Base-by-base conservation (phyloP, 73 alveolate species). In the Durusdinium trenchii region DNA sequence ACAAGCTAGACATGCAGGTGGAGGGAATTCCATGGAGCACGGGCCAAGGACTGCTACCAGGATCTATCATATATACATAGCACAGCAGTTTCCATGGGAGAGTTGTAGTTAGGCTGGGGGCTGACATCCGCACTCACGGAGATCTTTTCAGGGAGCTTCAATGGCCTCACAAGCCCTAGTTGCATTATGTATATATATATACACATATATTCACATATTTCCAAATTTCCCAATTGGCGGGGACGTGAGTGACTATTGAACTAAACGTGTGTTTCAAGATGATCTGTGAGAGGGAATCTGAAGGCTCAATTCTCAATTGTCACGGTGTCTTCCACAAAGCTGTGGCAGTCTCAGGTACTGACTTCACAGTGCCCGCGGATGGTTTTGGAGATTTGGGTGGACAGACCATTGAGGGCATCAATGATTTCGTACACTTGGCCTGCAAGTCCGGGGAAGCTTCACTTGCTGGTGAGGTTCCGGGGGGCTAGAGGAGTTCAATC, bases 341-440 rank as follows among this genome's bases (percentile, higher is more conserved):
- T 64, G 78, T 10, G 20, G 78, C 5, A 40, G 18, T 62, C n/a
- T 26, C 30, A 78, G 89, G 89, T 46, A 40, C 2, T 26, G 60
- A 43, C 64, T 10, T 78, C 62, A 32, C 89, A 16, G 46, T 78
- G 30, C 45, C 64, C 38, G 89, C 89, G 14, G 89, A 61, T 61
- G 43, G 23, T 14, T 57, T 57, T 5, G 89, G 51, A 0, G 52
- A 12, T 28, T 30, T 78, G 89, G 89, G 46, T 45, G 89, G 89
- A 57, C 0, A 43, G 89, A 78, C 89, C 43, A 30, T 78, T 28
- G 61, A 78, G 62, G 89, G 89, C 89, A 30, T 78, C 30, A 78
- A 42, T 16, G 42, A 43, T 23, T 78, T 78, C 62, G 89, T 14
- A 3, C 50, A n/a, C n/a, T n/a, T n/a, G n/a, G n/a, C n/a, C n/a